These are phyloP conservation scores for Pythium biforme DNA, from an alignment of 352 stramenopile species.

Conservation along the genomic window DNA sequence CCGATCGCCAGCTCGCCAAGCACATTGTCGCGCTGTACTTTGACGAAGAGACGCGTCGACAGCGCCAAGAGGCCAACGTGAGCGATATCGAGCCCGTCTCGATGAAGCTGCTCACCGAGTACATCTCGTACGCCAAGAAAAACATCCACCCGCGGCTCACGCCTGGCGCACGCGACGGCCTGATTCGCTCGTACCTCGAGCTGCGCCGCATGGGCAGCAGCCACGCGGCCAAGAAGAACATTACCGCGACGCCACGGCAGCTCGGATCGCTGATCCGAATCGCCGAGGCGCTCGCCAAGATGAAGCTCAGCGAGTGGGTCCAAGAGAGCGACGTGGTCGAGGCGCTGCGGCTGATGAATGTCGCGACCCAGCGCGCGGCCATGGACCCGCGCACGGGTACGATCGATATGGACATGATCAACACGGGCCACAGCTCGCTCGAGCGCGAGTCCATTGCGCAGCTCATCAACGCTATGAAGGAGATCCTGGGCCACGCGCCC, in stretches of 20 bases:
- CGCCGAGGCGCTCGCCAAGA: constrained; percentile 95
- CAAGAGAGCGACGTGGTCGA: constrained; percentile 90
- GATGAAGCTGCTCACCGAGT: constrained; percentile 90
- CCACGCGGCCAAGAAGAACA: constrained; percentile 89
- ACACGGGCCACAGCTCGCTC: constrained; percentile 89
- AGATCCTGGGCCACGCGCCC: constrained; percentile 48
- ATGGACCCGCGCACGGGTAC: constrained; percentile 97
- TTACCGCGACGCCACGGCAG: constrained; percentile 97
- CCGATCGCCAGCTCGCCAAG: constrained; percentile 94
- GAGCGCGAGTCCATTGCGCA: constrained; percentile 83
- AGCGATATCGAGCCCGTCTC: constrained; percentile 56
- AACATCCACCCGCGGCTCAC: constrained; percentile 91
- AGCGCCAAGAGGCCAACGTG: constrained; percentile 27
- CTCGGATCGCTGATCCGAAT: constrained; percentile 99
- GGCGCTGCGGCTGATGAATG: constrained; percentile 96
- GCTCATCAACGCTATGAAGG: constrained; percentile 57
- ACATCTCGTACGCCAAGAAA: constrained; percentile 96
- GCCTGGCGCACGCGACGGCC: constrained; percentile 85
- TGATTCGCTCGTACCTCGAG: constrained; percentile 95
- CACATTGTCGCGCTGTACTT: constrained; percentile 98
- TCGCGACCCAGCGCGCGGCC: constrained; percentile 95
- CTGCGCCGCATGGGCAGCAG: constrained; percentile 73
- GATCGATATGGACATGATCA: constrained; percentile 99
- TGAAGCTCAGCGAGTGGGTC: constrained; percentile 85
- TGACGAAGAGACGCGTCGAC: constrained; percentile 70